Evolutionary conservation across 140 eudicot genomes (phyloP).

Genomic region (Stevia rebaudiana): DNA sequence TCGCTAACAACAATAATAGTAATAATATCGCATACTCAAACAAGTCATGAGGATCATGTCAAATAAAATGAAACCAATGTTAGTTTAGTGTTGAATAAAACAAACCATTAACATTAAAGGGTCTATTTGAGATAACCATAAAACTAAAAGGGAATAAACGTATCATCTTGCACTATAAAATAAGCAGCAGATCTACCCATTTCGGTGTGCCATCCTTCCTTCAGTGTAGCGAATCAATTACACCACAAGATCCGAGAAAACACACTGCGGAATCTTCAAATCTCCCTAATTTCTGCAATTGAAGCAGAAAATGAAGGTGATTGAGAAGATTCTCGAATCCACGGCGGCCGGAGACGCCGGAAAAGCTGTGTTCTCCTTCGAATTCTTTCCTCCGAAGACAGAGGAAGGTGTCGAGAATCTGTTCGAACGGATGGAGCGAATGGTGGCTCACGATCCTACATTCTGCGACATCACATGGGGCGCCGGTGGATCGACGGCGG

Average conservation of each 20-base stretch:
- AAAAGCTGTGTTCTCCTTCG: constrained; percentile 75
- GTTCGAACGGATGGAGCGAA: constrained; percentile 91
- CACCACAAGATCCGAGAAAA: constrained; percentile 15
- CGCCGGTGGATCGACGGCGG: constrained; percentile 98
- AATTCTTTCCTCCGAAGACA: constrained; percentile 94
- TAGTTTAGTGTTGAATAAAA: not conserved
- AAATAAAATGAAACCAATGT: not conserved
- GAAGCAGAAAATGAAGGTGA: constrained; percentile 68
- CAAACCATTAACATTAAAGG: not conserved
- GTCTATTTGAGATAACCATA: not conserved
- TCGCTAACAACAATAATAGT: no score
- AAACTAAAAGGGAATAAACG: constrained; percentile 11
- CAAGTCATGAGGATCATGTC: no score
- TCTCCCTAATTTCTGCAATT: constrained; percentile 15
- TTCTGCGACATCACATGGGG: constrained; percentile 99
- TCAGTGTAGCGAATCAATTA: constrained; percentile 10
- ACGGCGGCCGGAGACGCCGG: constrained; percentile 41
- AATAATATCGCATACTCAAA: no score
- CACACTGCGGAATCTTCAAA: constrained; percentile 7
- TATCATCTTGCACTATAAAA: constrained; percentile 25
- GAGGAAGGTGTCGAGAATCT: constrained; percentile 93
- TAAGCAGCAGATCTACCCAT: constrained; percentile 8
- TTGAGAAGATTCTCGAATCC: constrained; percentile 70
- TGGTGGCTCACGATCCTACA: constrained; percentile 87
- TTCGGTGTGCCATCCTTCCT: constrained; percentile 18